Evolutionary conservation across 257 asterid species (phyloP).

Genomic region (Linderniella brevidens): DNA sequence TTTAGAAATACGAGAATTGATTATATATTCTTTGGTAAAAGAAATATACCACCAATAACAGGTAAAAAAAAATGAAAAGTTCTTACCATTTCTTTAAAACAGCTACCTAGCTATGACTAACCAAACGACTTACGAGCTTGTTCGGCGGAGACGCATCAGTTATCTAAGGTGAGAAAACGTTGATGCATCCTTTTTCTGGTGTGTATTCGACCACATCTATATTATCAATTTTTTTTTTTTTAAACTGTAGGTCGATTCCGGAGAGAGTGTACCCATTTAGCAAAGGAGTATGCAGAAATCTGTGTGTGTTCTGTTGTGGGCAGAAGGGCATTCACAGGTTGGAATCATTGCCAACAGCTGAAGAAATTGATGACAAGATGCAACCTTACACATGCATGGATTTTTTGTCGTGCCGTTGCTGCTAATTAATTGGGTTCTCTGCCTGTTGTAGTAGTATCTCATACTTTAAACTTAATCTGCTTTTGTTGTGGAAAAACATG

Average conservation of each 20-base stretch:
- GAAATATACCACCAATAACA: too few relatives aligned
- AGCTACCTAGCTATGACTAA: conserved; percentile 87
- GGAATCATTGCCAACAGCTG: conserved; percentile 57
- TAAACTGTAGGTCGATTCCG: conserved; percentile 57
- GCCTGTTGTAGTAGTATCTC: too few relatives aligned
- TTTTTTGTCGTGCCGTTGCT: conserved; percentile 62
- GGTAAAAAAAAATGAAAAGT: too few relatives aligned
- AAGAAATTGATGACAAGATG: conserved; percentile 54
- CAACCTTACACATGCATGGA: conserved; percentile 71
- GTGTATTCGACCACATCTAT: too few relatives aligned
- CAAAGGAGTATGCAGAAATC: conserved; percentile 73
- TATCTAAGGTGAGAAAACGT: conserved; percentile 42
- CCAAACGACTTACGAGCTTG: conserved; percentile 95
- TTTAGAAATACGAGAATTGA: too few relatives aligned
- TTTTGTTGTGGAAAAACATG: too few relatives aligned
- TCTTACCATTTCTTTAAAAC: conserved; percentile 12
- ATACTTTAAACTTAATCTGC: too few relatives aligned
- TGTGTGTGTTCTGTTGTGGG: conserved; percentile 53
- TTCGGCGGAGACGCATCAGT: conserved; percentile 64
- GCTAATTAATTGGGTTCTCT: conserved; percentile 30
- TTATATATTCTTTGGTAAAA: too few relatives aligned
- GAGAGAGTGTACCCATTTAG: conserved; percentile 87
- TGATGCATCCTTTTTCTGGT: too few relatives aligned
- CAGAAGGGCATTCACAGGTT: conserved; percentile 28
- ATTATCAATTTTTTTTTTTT: too few relatives aligned